phyloP scores from a whole-genome alignment of 371 early-diverging fungal genomes.

The Mortierella sp. region DNA sequence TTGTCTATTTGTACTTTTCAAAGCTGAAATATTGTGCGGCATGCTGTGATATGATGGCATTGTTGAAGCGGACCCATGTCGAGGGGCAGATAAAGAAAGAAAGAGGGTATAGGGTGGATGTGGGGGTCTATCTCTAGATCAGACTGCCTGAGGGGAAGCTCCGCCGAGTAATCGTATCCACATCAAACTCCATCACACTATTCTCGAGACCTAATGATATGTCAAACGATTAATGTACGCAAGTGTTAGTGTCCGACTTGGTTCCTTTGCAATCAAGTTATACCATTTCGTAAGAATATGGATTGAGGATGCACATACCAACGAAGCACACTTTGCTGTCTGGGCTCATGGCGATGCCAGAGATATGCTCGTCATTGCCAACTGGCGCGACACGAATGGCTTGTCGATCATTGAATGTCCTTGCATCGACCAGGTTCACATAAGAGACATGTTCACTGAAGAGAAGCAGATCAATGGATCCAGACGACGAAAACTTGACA shows the following conservation, averaged over 20 bases:
- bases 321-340: conserved; percentile 85
- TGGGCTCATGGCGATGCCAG: conserved; percentile 85
- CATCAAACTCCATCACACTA: conserved; percentile 67
- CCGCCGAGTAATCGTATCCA: conserved; percentile 70
- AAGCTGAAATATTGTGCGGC: neutral
- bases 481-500: conserved; percentile 87
- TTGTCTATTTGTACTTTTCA: neutral
- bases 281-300: neutral
- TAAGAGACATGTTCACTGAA: conserved; percentile 92
- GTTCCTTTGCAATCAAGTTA: neutral
- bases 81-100: neutral
- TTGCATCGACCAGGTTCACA: conserved; percentile 88
- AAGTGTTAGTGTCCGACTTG: neutral
- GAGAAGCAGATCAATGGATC: conserved; percentile 85
- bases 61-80: neutral
- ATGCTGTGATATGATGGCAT: neutral
- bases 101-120: neutral
- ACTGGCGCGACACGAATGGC: conserved; percentile 68
- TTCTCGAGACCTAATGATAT: conserved; percentile 64
- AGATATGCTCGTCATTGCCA: conserved; percentile 80
- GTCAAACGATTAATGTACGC: neutral
- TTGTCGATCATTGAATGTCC: conserved; percentile 85
- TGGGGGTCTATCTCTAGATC: conserved; percentile 39
- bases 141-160: conserved; percentile 70
- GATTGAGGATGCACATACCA: conserved; percentile 62